Evolutionary conservation across 2,329 filamentous ascomycete species (phyloP).

Genomic region (Aspergillus pseudoterreus): DNA sequence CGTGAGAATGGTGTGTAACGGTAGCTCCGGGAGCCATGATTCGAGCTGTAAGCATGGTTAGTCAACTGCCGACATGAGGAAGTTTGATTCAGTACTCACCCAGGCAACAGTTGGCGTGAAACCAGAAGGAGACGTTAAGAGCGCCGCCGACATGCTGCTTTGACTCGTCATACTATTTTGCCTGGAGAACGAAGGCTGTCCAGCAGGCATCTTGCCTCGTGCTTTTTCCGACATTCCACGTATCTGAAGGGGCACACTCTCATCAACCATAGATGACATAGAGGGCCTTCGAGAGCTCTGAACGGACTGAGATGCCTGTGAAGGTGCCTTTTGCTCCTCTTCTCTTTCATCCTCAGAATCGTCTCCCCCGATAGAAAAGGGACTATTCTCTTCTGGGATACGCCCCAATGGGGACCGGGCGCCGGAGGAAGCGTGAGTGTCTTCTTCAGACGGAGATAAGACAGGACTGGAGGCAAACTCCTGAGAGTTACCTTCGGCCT

Average conservation of each 20-base stretch:
- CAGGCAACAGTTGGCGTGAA: slow-evolving; percentile 80
- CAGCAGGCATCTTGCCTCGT: slow-evolving; percentile 88
- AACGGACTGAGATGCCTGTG: slow-evolving; percentile 54
- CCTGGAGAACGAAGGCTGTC: slow-evolving; percentile 75
- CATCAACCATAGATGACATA: slow-evolving; percentile 64
- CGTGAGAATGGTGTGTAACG: slow-evolving; percentile 79
- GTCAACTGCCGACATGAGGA: background rate
- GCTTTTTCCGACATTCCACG: slow-evolving; percentile 97
- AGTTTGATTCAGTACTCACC: slow-evolving; percentile 40
- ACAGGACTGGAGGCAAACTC: slow-evolving; percentile 35
- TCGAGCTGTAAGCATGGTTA: slow-evolving; percentile 61
- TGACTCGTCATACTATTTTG: slow-evolving; percentile 88
- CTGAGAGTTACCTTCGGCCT: slow-evolving; percentile 53
- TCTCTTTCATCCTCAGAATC: slow-evolving; percentile 62
- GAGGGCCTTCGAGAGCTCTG: slow-evolving; percentile 63
- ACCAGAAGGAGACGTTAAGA: slow-evolving; percentile 48
- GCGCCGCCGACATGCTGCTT: slow-evolving; percentile 59
- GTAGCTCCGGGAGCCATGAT: slow-evolving; percentile 86
- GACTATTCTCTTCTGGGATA: slow-evolving; percentile 72
- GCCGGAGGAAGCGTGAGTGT: slow-evolving; percentile 42
- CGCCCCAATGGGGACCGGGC: slow-evolving; percentile 59
- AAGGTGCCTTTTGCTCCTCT: slow-evolving; percentile 59
- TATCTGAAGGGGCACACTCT: slow-evolving; percentile 75
- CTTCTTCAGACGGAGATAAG: slow-evolving; percentile 40
- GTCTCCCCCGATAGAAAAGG: slow-evolving; percentile 83